Base-by-base conservation (phyloP, 2,329 filamentous ascomycete genomes). In the Ophiostoma perfectum region DNA sequence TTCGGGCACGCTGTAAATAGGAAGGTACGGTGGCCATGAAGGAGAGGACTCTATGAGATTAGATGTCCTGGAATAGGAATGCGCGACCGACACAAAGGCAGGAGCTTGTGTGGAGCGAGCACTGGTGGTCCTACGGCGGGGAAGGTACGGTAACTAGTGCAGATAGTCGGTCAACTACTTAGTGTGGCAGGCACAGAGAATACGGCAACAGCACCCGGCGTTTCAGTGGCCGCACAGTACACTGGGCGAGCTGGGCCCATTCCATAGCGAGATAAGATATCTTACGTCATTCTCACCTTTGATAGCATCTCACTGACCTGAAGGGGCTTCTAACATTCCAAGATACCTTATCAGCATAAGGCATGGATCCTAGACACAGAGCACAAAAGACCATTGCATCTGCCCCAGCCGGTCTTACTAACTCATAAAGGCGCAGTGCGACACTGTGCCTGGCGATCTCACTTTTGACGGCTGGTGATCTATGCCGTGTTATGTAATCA, bases 101-200 rank as follows among this genome's bases (percentile, higher is more conserved):
- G 38, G 27, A 60, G 55, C 55, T 38, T 60, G 27, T 60, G 55
- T 60, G 55, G 55, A 44, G 42, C 11, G 42, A 8, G 27, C 55
- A 38, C 55, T 18, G 18, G 18, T 14, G 12, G 49, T 27, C n/a
- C 12, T 60, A 7, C 11, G 27, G 55, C 55, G 55, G 55, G 55
- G 55, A 60, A 60, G 55, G 27, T 60, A 27, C 55, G 27, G 55
- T 11, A 60, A 60, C 55, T 60, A 60, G 55, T 60, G 55, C 55
- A 16, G 55, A 60, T 60, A 36, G 55, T 60, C 55, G 27, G 27
- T 60, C 49, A 55, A 27, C n/a, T n/a, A n/a, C n/a, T 27, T 16
- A 27, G 55, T 60, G 36, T 18, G 38, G 55, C 27, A 16, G 27
- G 49, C 49, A 55, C 45, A 55, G n/a, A 55, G 18, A 27, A 41